These are phyloP conservation scores for Quercus lobata DNA, from an alignment of 331 rosid species.

Conservation along the genomic window DNA sequence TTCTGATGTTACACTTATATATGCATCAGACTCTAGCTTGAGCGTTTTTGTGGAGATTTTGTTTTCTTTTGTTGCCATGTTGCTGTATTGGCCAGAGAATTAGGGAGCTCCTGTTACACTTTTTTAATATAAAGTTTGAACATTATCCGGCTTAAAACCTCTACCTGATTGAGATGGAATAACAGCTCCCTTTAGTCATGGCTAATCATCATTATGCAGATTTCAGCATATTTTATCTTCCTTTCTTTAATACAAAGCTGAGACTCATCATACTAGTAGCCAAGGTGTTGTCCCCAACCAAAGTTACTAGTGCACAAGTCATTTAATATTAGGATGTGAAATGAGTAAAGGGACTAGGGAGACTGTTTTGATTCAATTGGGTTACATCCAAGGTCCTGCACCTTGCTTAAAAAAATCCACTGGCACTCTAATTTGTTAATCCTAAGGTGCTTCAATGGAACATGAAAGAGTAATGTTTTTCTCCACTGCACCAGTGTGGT, in stretches of 20 bases:
- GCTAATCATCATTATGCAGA: neutral
- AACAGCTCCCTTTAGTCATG: too few relatives aligned
- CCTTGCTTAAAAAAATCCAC: neutral
- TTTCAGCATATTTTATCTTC: too few relatives aligned
- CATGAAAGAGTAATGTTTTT: neutral
- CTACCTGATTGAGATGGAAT: neutral
- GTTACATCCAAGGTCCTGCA: neutral
- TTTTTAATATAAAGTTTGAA: neutral
- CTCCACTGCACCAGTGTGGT: neutral
- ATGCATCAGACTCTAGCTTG: conserved; percentile 18
- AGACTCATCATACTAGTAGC: too few relatives aligned
- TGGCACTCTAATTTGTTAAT: neutral
- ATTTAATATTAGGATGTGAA: neutral
- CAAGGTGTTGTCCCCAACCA: too few relatives aligned
- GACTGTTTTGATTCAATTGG: neutral
- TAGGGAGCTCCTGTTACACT: neutral
- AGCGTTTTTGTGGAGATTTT: conserved; percentile 23
- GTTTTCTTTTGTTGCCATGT: conserved; percentile 9
- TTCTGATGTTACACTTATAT: conserved; percentile 19
- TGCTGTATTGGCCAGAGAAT: conserved; percentile 4
- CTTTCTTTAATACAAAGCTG: too few relatives aligned
- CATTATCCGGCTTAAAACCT: too few relatives aligned
- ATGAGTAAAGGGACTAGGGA: neutral
- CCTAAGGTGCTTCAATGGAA: neutral
- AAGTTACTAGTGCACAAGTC: neutral